A percentile compares a stretch with the other conserved stretches of the same genome.
These are phyloP conservation scores for Aspergillus fumigatus DNA, from an alignment of 2,329 filamentous ascomycete species.

Conservation along the genomic window DNA sequence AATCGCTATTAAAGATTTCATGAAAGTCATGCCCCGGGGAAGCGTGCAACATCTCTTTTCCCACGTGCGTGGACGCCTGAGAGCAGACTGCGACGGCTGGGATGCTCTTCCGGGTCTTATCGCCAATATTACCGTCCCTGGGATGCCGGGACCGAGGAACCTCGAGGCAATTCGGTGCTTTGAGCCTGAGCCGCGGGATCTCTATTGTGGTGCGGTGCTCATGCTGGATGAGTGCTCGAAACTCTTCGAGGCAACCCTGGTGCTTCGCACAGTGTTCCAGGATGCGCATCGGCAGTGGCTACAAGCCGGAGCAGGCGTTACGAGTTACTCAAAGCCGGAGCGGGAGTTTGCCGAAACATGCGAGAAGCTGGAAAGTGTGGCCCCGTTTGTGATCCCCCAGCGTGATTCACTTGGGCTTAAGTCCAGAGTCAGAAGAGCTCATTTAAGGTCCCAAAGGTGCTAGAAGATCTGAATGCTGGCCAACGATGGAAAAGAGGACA, in stretches of 20 bases:
- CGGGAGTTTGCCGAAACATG: conserved; percentile 11
- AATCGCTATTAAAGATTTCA: conserved; percentile 10
- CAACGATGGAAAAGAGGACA: too few relatives aligned
- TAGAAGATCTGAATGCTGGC: too few relatives aligned
- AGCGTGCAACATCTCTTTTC: conserved; percentile 14
- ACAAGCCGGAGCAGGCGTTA: conserved; percentile 14
- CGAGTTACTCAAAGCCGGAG: conserved; percentile 8
- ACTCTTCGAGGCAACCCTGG: conserved; percentile 11
- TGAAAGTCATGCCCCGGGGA: conserved; percentile 8
- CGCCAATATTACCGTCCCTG: conserved; percentile 12
- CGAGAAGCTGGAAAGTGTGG: conserved; percentile 15
- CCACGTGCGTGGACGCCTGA: conserved; percentile 6
- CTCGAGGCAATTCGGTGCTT: conserved; percentile 10
- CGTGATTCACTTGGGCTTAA: too few relatives aligned
- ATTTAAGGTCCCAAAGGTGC: too few relatives aligned
- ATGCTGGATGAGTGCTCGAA: conserved; percentile 5
- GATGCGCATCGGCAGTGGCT: conserved; percentile 8
- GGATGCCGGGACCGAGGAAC: conserved; percentile 9
- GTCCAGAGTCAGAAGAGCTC: too few relatives aligned
- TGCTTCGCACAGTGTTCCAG: conserved; percentile 14
- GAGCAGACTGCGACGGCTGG: conserved; percentile 8
- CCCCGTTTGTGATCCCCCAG: conserved; percentile 3
- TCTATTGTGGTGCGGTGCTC: conserved; percentile 14
- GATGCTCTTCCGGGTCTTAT: conserved; percentile 10
- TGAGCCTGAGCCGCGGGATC: conserved; percentile 8